These are phyloP conservation scores for Ciborinia camelliae DNA, from an alignment of 2,329 filamentous ascomycete species.

Conservation along the genomic window DNA sequence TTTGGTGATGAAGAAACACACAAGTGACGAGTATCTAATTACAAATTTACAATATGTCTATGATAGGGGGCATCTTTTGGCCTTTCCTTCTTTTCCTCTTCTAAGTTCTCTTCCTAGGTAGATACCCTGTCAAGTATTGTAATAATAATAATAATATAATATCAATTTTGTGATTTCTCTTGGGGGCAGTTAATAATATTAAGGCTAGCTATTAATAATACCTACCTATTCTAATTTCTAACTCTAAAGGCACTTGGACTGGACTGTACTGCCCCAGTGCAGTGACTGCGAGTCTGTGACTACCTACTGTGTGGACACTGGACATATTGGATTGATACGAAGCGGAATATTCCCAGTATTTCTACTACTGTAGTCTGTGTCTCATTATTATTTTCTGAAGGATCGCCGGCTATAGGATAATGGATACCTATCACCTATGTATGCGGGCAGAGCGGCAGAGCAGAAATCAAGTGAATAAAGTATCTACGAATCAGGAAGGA, in stretches of 20 bases:
- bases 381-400: neutral
- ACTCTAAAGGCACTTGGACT: too few species aligned
- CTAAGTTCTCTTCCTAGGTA: neutral
- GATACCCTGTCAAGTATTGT: too few species aligned
- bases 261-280: too few species aligned
- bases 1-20: neutral
- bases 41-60: conserved; percentile 13
- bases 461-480: conserved; percentile 5
- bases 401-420: conserved; percentile 10
- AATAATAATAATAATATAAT: too few species aligned
- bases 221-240: too few species aligned
- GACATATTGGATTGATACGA: neutral
- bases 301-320: neutral
- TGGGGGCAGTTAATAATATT: too few species aligned
- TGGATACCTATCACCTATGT: too few species aligned
- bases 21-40: conserved; percentile 1
- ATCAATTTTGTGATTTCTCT: too few species aligned
- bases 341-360: neutral
- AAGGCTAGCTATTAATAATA: too few species aligned
- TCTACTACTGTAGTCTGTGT: too few species aligned
- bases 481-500: conserved; percentile 17
- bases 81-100: neutral
- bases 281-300: too few species aligned
- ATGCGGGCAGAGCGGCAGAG: conserved; percentile 17
- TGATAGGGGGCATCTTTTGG: neutral